Evolutionary conservation across 306 rosid genomes (phyloP), one percentile per base, ranked within the genome.

Genomic region (Rosa lucieae): DNA sequence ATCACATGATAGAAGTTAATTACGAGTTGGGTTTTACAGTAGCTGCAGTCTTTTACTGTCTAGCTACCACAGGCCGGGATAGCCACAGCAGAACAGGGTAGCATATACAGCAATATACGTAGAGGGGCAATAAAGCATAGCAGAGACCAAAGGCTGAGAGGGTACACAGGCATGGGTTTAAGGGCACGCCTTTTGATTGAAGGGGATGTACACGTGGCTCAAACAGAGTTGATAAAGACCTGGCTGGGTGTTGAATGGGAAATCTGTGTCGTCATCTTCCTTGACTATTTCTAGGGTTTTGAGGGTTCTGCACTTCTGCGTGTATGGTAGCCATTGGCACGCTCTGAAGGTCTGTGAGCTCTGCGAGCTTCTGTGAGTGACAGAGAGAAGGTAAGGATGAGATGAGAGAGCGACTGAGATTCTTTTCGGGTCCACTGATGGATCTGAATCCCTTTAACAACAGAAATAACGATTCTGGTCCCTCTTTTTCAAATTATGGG

Each of bases 401-500:
- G 32, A 23, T 26, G 67, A 63, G 23, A 18, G 20, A 62, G 44
- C 1, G 15, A 75, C 32, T 10, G n/a, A 62, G 72, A 76, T 63
- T 76, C 72, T 6, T 62, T 63, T 35, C 5, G 35, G 72, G 72
- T 23, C 61, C 79, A 43, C 78, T 23, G 10, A 75, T 59, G n/a
- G 1, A 14, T 40, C 77, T 73, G 20, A 58, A 56, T 13, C 70
- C 71, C 59, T 35, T 42, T 14, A 37, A 40, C 47, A 47, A 29
- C 72, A 62, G 79, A 62, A 62, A 17, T 76, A 76, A 75, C 72
- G 79, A 75, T 62, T 29, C 59, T 62, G 29, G 66, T 37, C 56
- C 51, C 69, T 43, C 14, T 71, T 32, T 14, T 71, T 48, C 61
- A 71, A 47, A 48, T 32, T 71, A 26, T 8, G 61, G 39, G 32